Conservation (phyloP, 164 flowering plant genomes). For the Brasenia schreberi region DNA sequence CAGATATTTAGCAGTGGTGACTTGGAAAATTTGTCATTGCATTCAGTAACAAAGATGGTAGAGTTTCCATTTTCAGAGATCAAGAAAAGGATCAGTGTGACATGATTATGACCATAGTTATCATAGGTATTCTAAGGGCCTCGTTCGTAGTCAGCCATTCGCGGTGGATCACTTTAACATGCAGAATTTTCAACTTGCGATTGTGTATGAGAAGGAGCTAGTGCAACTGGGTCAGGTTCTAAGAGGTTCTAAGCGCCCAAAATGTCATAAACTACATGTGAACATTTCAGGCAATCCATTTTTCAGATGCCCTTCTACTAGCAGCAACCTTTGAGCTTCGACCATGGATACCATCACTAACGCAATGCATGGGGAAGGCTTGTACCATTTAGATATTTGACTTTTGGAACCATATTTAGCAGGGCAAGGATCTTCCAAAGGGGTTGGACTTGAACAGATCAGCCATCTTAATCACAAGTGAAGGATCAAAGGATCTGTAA, state of each 20-base stretch:
- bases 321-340: too few species aligned
- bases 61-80: constrained; percentile 89
- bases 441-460: too few species aligned
- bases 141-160: constrained; percentile 30
- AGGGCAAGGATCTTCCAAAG: too few species aligned
- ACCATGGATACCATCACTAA: too few species aligned
- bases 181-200: constrained; percentile 33
- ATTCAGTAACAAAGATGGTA: constrained; percentile 28
- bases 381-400: too few species aligned
- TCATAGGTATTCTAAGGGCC: constrained; percentile 57
- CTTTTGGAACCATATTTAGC: too few species aligned
- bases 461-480: too few species aligned
- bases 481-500: too few species aligned
- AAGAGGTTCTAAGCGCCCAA: constrained; percentile 41
- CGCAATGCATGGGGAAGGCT: too few species aligned
- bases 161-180: constrained; percentile 27
- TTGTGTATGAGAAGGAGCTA: constrained; percentile 53
- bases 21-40: constrained; percentile 12
- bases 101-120: constrained; percentile 96
- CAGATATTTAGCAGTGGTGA: constrained; percentile 52
- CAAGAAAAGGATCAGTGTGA: constrained; percentile 84
- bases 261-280: constrained; percentile 27
- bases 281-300: constrained; percentile 60
- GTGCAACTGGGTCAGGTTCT: constrained; percentile 48
- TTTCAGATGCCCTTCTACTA: background rate